Base-by-base conservation (phyloP, 148 eudicot genomes). In the Agrostemma githago region DNA sequence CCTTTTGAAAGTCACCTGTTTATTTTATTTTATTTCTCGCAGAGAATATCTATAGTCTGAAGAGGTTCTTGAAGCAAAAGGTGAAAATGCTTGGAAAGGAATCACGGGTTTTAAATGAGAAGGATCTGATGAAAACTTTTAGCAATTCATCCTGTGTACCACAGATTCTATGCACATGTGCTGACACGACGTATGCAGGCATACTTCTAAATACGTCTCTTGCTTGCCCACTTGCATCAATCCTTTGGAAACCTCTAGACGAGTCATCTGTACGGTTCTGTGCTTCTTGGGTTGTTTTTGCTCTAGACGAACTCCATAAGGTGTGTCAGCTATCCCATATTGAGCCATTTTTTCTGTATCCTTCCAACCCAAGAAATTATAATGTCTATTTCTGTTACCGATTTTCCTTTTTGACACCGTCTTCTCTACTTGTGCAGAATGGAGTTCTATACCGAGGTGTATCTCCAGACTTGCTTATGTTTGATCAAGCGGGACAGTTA, bases 391-490 rank as follows among this genome's bases (percentile, higher is more conserved):
- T 39, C 15, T 66, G 57, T 66, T 72, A 8, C 40, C 21, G 60
- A 42, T 77, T 19, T 39, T 61, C 62, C 62, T 62, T n/a, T 9
- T 46, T 62, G n/a, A 83, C 48, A 41, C 58, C 42, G 14, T 63
- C 40, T 46, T 78, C 54, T 2, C 19, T 77, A 63, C 26, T 72
- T 17, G 72, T 81, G 64, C 97, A 95, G 99, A 87, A 79, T 68
- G 92, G 89, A 51, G 80, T 95, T 74, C 84, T 95, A 60, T 95
- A 88, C 79, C 81, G 99, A 85, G 99, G 99, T 51, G 85, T 95
- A 37, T 88, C 97, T 72, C 89, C 99, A 62, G 97, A 95, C 72
- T 85, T 90, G 69, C 89, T 93, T 42, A 87, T 95, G 84, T 84
- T 91, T 63, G 92, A 90, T 75, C 94, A 90, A 72, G 82, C 86